phyloP scores from a whole-genome alignment of 306 rosid species.

The Vigna radiata region DNA sequence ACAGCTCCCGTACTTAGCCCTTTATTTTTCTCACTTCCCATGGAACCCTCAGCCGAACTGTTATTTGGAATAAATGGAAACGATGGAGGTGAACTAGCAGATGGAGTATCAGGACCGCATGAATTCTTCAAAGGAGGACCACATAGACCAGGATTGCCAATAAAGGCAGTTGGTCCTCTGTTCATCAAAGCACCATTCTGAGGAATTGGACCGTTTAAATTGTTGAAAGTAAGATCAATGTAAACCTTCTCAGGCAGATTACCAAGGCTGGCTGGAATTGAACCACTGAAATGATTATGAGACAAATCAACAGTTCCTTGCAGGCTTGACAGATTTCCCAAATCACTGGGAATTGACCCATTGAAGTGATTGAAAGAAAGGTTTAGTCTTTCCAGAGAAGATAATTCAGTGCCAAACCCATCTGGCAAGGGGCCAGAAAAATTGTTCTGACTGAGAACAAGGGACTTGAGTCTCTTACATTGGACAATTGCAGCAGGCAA shows the following conservation, averaged over 20 bases:
- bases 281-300: constrained; percentile 81
- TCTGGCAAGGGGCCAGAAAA: constrained; percentile 75
- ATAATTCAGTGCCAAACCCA: constrained; percentile 68
- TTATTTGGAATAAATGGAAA: constrained; percentile 74
- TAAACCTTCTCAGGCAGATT: constrained; percentile 97
- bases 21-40: constrained; percentile 54
- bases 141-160: constrained; percentile 91
- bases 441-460: constrained; percentile 76
- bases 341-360: constrained; percentile 80
- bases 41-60: constrained; percentile 52
- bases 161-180: constrained; percentile 98
- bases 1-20: constrained; percentile 78
- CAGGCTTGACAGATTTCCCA: constrained; percentile 83
- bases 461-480: constrained; percentile 78
- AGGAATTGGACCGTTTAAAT: constrained; percentile 89
- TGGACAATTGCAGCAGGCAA: constrained; percentile 65
- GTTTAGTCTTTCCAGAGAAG: constrained; percentile 70
- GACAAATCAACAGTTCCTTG: constrained; percentile 96
- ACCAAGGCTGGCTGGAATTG: constrained; percentile 86
- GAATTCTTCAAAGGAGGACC: constrained; percentile 95
- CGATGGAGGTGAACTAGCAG: constrained; percentile 70
- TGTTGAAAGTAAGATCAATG: constrained; percentile 86
- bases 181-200: constrained; percentile 96
- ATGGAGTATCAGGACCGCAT: constrained; percentile 66
- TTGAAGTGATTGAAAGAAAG: constrained; percentile 78